A percentile compares a stretch with the other conserved stretches of the same genome.
Conservation (phyloP, 208 protist genomes). For the Acanthamoeba castellanii region DNA sequence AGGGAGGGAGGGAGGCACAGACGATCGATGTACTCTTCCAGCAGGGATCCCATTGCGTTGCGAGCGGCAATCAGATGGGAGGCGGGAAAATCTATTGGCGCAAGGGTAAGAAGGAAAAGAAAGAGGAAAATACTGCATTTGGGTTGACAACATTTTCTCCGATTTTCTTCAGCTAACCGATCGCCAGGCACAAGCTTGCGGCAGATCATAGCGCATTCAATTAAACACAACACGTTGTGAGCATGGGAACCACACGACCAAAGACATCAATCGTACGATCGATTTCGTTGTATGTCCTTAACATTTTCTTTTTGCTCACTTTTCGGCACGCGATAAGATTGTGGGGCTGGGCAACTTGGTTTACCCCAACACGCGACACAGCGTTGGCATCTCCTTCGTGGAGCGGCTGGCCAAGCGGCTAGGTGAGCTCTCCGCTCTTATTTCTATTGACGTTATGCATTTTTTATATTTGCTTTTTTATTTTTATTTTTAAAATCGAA, state of each 20-base stretch:
- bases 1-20: not conserved
- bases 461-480: not conserved
- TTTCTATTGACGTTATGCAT: not conserved
- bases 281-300: not conserved
- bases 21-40: conserved; percentile 67
- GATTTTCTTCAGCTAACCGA: conserved; percentile 1
- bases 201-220: not conserved
- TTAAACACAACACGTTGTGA: not conserved
- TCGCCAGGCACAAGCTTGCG: not conserved
- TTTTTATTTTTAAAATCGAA: not conserved
- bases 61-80: not conserved
- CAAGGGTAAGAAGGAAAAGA: not conserved
- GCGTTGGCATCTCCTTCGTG: conserved; percentile 53
- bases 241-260: not conserved
- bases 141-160: not conserved
- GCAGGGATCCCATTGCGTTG: conserved; percentile 1
- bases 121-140: not conserved
- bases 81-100: not conserved
- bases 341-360: conserved; percentile 51
- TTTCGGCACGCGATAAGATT: not conserved
- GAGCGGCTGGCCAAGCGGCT: not conserved
- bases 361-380: conserved; percentile 58
- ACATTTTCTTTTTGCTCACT: not conserved
- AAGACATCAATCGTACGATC: not conserved
- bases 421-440: not conserved